Conservation (phyloP, 2,329 filamentous ascomycete genomes). For the Alternaria hordeiaustralica region DNA sequence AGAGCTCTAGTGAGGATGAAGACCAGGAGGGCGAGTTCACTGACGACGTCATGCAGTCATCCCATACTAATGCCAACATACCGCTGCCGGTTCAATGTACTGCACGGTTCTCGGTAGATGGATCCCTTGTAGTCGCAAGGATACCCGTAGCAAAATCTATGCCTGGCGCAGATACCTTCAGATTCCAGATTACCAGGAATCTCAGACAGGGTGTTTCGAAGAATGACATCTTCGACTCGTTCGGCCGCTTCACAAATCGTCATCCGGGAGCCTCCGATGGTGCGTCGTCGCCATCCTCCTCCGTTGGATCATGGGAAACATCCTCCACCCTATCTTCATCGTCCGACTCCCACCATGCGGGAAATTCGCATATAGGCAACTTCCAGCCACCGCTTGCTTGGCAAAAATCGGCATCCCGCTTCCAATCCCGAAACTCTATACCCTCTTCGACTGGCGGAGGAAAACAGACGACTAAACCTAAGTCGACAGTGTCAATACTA, state of each 20-base stretch:
- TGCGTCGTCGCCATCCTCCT: constrained; percentile 36
- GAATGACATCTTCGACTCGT: constrained; percentile 67
- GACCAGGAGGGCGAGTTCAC: constrained; percentile 62
- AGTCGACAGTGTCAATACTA: constrained; percentile 77
- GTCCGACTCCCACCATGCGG: constrained; percentile 48
- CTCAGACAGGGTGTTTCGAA: constrained; percentile 32
- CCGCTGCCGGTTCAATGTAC: constrained; percentile 66
- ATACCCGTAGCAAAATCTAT: constrained; percentile 53
- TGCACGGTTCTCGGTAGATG: constrained; percentile 64
- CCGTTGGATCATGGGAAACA: constrained; percentile 43
- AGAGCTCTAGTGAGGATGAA: constrained; percentile 85
- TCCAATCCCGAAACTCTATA: constrained; percentile 60
- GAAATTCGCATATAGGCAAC: constrained; percentile 50
- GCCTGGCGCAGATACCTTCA: constrained; percentile 25
- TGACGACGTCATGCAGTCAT: constrained; percentile 59
- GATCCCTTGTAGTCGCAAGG: constrained; percentile 58
- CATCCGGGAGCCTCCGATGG: constrained; percentile 28
- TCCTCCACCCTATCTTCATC: constrained; percentile 49
- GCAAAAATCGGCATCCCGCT: constrained; percentile 59
- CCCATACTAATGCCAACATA: constrained; percentile 68
- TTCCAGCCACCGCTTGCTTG: constrained; percentile 60
- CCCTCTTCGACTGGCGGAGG: constrained; percentile 41
- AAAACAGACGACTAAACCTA: constrained; percentile 53
- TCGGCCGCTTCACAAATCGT: constrained; percentile 57
- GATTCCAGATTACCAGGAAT: constrained; percentile 36